Percentiles rank a stretch among this genome's conserved stretches.
phyloP scores from a whole-genome alignment of 2,329 filamentous ascomycete species.

The Sphaerulina vaccinii region DNA sequence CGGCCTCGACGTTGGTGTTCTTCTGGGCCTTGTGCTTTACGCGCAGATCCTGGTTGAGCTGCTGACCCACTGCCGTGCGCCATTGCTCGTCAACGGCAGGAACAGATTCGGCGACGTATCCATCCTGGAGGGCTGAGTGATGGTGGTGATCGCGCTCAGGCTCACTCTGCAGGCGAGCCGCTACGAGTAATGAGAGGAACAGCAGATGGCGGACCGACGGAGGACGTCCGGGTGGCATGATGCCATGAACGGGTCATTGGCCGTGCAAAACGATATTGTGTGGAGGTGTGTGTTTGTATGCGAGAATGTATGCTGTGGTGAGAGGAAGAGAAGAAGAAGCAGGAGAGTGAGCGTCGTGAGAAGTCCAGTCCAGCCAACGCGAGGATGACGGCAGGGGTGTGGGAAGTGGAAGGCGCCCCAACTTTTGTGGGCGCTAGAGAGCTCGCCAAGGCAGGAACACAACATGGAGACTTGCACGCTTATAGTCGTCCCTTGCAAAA shows the following conservation, averaged over 20 bases:
- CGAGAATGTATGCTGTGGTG: neutral
- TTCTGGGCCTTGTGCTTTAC: conserved; percentile 31
- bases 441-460: too few relatives aligned
- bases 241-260: conserved; percentile 27
- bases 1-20: conserved; percentile 26
- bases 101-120: conserved; percentile 24
- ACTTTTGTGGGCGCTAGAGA: too few relatives aligned
- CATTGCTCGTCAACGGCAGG: conserved; percentile 24
- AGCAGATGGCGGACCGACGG: conserved; percentile 34
- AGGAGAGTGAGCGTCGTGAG: too few relatives aligned
- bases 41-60: conserved; percentile 28
- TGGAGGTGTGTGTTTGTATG: neutral
- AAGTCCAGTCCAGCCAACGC: too few relatives aligned
- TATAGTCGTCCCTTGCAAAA: too few relatives aligned
- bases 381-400: too few relatives aligned
- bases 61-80: conserved; percentile 24
- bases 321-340: neutral
- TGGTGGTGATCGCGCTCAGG: conserved; percentile 22
- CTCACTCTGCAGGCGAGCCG: conserved; percentile 43
- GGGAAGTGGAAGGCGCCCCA: too few relatives aligned
- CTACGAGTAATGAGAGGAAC: conserved; percentile 33
- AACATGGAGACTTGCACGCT: too few relatives aligned
- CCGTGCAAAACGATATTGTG: neutral
- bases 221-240: conserved; percentile 35
- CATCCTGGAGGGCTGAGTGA: conserved; percentile 15